Conservation (phyloP, 306 rosid species). For the Lathyrus aphaca region DNA sequence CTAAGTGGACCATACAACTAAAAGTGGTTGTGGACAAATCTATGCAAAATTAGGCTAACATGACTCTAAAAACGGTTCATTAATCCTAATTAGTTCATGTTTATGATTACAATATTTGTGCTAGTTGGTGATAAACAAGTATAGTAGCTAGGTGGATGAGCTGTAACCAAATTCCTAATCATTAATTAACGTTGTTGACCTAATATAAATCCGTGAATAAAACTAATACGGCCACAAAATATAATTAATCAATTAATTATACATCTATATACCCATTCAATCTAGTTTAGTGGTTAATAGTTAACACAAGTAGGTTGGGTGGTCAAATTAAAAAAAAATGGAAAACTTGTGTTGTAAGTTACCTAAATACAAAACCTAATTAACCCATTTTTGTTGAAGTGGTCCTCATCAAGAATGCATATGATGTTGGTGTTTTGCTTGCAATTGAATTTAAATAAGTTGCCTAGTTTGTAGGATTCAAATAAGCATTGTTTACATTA, state of each 20-base stretch:
- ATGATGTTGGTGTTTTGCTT: constrained; percentile 41
- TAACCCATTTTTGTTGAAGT: constrained; percentile 16
- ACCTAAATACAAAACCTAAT: constrained; percentile 60
- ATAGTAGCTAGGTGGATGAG: constrained; percentile 43
- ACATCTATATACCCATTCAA: background rate
- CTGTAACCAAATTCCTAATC: constrained; percentile 40
- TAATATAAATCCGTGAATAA: constrained; percentile 11
- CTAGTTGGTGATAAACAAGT: constrained; percentile 43
- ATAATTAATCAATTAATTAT: background rate
- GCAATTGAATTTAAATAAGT: constrained; percentile 32
- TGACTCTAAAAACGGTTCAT: constrained; percentile 17
- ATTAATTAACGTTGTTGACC: constrained; percentile 38
- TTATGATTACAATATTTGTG: constrained; percentile 33
- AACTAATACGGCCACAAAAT: background rate
- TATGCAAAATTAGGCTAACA: constrained; percentile 9
- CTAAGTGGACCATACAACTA: no score
- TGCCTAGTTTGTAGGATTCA: constrained; percentile 38
- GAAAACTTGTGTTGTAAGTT: constrained; percentile 43
- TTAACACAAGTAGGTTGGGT: constrained; percentile 17
- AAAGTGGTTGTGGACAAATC: background rate
- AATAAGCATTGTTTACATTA: constrained; percentile 32
- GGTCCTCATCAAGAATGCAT: constrained; percentile 12
- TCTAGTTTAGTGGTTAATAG: constrained; percentile 13
- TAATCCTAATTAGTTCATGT: constrained; percentile 8
- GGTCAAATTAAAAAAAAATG: constrained; percentile 43